Base-by-base conservation (phyloP, 2,329 filamentous ascomycete genomes). In the Cryphonectria radicalis region DNA sequence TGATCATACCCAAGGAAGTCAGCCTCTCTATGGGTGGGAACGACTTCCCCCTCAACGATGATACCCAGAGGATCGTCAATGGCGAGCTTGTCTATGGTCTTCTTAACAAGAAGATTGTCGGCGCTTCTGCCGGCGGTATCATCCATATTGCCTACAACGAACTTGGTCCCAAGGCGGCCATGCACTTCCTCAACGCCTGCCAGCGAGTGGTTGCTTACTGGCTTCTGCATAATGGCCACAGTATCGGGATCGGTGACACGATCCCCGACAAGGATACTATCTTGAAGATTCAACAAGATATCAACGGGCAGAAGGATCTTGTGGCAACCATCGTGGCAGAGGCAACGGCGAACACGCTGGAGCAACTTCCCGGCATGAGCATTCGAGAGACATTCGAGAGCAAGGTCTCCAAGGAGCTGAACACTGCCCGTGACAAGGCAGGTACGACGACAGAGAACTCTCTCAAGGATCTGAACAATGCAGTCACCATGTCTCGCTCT, bases 321-420 rank as follows among this genome's bases (percentile, higher is more conserved):
- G 95, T 99, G 70, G 89, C 90, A 60, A 83, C 87, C 2, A 88
- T 97, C 71, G 96, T 95, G 13, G 86, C 86, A 7, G 85, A 89
- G 78, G 97, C 97, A 1, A 97, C 95, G 4, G 90, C 90, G 66
- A 97, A 98, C 80, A 86, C 91, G 76, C 89, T 99, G 63, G 96
- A 99, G 81, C 90, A 95, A n/a, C 84, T 96, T 68, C 96, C 96
- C 60, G 96, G 96, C 88, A 98, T 99, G 95, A 99, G 97, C 75
- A 92, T 99, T 72, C 93, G 97, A 85, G 94, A 97, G 79, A 98
- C 96, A 0, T 99, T 99, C 79, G 96, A 99, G 83, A 97, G 93
- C 84, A 95, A 97, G 83, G 96, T 98, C 46, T 97, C 95, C 64
- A 94, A 95, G 81, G 93, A 93, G 70, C 86, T 99, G 69, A 98